Percentiles rank a stretch among this genome's conserved stretches.
Conservation (phyloP, 345 rosid species). For the Ceriops zippeliana region DNA sequence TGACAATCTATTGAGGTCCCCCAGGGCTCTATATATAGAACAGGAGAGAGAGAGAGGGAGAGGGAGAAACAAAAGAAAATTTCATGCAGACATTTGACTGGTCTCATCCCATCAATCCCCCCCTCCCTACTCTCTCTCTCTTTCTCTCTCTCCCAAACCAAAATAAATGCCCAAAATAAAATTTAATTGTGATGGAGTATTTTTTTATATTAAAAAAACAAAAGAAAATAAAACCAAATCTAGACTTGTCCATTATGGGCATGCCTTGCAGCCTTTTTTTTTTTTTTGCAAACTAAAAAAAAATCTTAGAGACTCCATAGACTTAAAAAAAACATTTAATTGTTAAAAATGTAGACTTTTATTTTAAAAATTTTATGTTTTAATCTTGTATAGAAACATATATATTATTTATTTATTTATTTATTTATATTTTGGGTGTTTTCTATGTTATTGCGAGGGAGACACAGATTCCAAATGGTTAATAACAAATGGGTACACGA, state of each 20-base stretch:
- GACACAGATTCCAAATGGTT: too few relatives aligned
- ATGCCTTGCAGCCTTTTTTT: background rate
- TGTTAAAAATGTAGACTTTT: too few relatives aligned
- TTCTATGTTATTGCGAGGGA: too few relatives aligned
- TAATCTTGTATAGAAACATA: too few relatives aligned
- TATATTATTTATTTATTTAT: too few relatives aligned
- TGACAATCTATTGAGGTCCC: slow-evolving; percentile 12
- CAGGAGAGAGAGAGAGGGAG: slow-evolving; percentile 12
- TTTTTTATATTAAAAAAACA: background rate
- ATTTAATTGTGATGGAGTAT: background rate
- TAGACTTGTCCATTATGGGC: background rate
- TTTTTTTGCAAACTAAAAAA: background rate
- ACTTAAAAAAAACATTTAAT: too few relatives aligned
- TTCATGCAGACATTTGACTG: slow-evolving; percentile 30
- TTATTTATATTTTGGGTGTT: too few relatives aligned
- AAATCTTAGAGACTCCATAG: too few relatives aligned
- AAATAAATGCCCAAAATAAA: background rate
- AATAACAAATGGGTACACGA: too few relatives aligned
- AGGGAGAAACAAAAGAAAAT: background rate
- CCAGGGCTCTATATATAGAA: slow-evolving; percentile 25
- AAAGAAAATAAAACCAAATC: background rate
- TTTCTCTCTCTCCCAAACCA: background rate
- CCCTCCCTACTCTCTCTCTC: slow-evolving; percentile 1
- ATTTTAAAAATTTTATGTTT: too few relatives aligned
- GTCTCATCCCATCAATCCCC: slow-evolving; percentile 20